phyloP scores from a whole-genome alignment of 495 filamentous ascomycete species.

The Cladorrhinum samala region DNA sequence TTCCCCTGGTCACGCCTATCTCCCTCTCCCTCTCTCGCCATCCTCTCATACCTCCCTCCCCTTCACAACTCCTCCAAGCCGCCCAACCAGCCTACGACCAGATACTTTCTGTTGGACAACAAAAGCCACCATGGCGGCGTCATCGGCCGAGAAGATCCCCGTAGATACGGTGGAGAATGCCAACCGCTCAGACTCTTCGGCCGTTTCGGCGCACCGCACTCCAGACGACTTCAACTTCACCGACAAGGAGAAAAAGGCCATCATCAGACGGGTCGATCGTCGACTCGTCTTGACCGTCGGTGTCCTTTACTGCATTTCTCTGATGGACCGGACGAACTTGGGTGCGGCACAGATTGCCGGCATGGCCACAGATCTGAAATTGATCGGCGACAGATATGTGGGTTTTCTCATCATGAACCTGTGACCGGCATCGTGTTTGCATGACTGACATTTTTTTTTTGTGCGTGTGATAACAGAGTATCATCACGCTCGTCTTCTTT shows the following conservation, averaged over 20 bases:
- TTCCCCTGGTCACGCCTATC: neutral
- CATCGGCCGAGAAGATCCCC: slow-evolving; percentile 12
- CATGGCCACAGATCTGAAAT: slow-evolving; percentile 48
- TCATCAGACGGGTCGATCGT: slow-evolving; percentile 57
- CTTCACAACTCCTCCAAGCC: neutral
- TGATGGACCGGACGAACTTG: slow-evolving; percentile 68
- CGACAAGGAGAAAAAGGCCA: slow-evolving; percentile 29
- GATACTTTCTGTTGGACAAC: neutral
- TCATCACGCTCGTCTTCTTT: slow-evolving; percentile 61
- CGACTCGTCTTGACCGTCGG: slow-evolving; percentile 60
- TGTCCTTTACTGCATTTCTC: slow-evolving; percentile 56
- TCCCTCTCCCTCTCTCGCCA: neutral
- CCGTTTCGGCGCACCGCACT: neutral
- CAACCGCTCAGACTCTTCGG: slow-evolving; percentile 3
- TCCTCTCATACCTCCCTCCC: neutral
- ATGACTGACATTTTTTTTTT: neutral
- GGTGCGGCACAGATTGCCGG: slow-evolving; percentile 57
- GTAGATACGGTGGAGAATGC: slow-evolving; percentile 14
- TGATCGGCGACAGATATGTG: slow-evolving; percentile 37
- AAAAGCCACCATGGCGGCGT: slow-evolving; percentile 1
- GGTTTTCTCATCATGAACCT: slow-evolving; percentile 4
- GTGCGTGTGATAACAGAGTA: slow-evolving; percentile 33
- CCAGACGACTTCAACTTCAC: slow-evolving; percentile 31
- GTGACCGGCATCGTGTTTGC: neutral
- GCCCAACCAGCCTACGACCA: neutral